Base-by-base conservation (phyloP, 2,329 filamentous ascomycete species). In the Sarocladiaceae sp. region DNA sequence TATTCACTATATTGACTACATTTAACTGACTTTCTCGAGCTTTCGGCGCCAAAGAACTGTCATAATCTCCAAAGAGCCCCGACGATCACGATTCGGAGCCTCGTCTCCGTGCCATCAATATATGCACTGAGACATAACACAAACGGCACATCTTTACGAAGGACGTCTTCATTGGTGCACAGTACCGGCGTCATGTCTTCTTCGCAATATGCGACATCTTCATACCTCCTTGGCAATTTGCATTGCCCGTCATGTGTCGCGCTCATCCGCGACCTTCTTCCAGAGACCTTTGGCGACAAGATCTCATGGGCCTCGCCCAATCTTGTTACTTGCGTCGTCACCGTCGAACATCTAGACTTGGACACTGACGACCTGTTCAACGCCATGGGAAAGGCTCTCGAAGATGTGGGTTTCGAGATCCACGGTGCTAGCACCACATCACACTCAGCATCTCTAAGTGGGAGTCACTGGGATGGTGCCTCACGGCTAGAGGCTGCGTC, bases 161-260 rank as follows among this genome's bases (percentile, higher is more conserved):
- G 12, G 33, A 19, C 15, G 23, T 24, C 37, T 16, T 29, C 23
- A 11, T 11, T 21, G 37, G 23, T 29, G 12, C 9, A 23, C 13
- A 27, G 26, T 23, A 27, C 10, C n/a, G 23, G 12, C 37, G 29
- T 9, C 10, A 41, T 41, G 37, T 15, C 37, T 18, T 41, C 37
- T 16, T 18, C 26, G 26, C 40, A 43, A 23, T 33, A 13, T 32
- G 40, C 40, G 6, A 75, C 71, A 11, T 82, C 78, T 2, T 82
- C 77, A 26, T 79, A 83, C 56, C 71, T 88, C 49, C 68, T 89
- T 53, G 77, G 74, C 49, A 88, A 89, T 60, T 71, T 89, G n/a
- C 85, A 89, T 63, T 88, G 85, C 65, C 80, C 83, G 12, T 85
- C 83, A 48, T 89, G 85, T 60, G 78, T 87, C 41, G 74, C 76